Evolutionary conservation across 2,329 filamentous ascomycete genomes (phyloP).

Genomic region (Cladobotryum protrusum): DNA sequence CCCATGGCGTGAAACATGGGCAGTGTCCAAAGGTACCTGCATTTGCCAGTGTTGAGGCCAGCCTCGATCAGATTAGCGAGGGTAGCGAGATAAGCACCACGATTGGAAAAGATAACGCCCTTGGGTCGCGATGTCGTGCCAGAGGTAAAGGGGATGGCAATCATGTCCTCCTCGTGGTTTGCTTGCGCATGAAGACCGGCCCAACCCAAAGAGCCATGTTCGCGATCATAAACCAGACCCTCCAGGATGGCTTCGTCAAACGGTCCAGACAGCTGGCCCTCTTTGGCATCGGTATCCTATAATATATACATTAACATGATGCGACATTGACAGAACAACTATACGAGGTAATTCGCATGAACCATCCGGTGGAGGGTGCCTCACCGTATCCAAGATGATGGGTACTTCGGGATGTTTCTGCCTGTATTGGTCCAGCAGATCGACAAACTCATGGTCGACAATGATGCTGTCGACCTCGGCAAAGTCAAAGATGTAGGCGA

Average conservation of each 20-base stretch:
- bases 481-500: slow-evolving; percentile 85
- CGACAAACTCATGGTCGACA: slow-evolving; percentile 73
- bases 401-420: slow-evolving; percentile 56
- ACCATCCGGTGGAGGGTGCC: slow-evolving; percentile 9
- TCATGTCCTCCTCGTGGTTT: slow-evolving; percentile 68
- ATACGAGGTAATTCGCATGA: too few relatives aligned
- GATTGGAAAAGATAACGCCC: slow-evolving; percentile 86
- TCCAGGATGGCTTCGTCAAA: slow-evolving; percentile 81
- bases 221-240: slow-evolving; percentile 64
- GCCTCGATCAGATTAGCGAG: slow-evolving; percentile 85
- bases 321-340: not conserved
- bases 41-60: slow-evolving; percentile 68
- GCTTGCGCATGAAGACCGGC: slow-evolving; percentile 63
- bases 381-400: slow-evolving; percentile 65
- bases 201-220: slow-evolving; percentile 68
- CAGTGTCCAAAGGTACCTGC: slow-evolving; percentile 84
- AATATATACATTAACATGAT: not conserved
- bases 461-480: slow-evolving; percentile 82
- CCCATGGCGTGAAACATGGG: slow-evolving; percentile 74
- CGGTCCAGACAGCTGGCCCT: slow-evolving; percentile 67
- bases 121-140: slow-evolving; percentile 90
- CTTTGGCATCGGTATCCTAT: slow-evolving; percentile 70
- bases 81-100: slow-evolving; percentile 78
- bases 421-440: slow-evolving; percentile 62
- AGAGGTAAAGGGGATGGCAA: slow-evolving; percentile 89